A percentile compares a stretch with the other conserved stretches of the same genome.
These are phyloP conservation scores for Escovopsis sp. DNA, from an alignment of 2,329 filamentous ascomycete species.

Conservation along the genomic window DNA sequence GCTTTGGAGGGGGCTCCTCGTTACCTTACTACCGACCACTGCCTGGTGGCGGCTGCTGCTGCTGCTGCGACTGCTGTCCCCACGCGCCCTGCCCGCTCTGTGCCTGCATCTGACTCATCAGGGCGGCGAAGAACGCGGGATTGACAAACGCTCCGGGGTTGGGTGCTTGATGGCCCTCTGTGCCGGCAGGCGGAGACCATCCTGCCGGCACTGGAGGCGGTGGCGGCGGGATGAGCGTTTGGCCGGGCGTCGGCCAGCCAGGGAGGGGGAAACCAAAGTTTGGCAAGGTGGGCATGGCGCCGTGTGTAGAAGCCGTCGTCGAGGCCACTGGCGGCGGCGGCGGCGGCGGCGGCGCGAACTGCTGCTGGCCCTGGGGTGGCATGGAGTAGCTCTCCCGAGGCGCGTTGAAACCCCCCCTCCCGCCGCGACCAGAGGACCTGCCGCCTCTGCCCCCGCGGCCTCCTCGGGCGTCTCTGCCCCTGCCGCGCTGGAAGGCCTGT, in stretches of 20 bases:
- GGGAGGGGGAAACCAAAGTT: constrained; percentile 30
- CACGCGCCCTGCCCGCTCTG: constrained; percentile 9
- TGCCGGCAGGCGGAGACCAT: constrained; percentile 14
- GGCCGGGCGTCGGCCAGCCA: constrained; percentile 21
- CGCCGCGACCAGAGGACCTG: constrained; percentile 25
- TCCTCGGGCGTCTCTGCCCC: constrained; percentile 32
- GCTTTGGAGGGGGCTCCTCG: no score
- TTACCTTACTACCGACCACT: no score
- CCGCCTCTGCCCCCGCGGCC: constrained; percentile 9
- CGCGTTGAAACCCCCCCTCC: constrained; percentile 20
- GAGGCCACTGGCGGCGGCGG: constrained; percentile 1
- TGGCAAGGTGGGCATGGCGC: constrained; percentile 13
- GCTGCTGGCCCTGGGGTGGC: constrained; percentile 18
- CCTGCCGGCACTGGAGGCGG: constrained; percentile 16
- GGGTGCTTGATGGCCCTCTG: constrained; percentile 19
- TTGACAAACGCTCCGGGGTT: constrained; percentile 36
- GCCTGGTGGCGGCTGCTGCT: constrained; percentile 4
- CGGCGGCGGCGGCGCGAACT: constrained; percentile 8
- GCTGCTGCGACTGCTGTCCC: constrained; percentile 3
- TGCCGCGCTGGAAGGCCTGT: constrained; percentile 21
- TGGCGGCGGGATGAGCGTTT: constrained; percentile 22
- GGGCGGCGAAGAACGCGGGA: constrained; percentile 39
- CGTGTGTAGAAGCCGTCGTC: neutral
- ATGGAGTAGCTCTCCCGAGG: constrained; percentile 27
- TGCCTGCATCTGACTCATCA: constrained; percentile 30